phyloP scores from a whole-genome alignment of 1,284 basidiomycete genomes.

The Sanghuangporus sanghuang region DNA sequence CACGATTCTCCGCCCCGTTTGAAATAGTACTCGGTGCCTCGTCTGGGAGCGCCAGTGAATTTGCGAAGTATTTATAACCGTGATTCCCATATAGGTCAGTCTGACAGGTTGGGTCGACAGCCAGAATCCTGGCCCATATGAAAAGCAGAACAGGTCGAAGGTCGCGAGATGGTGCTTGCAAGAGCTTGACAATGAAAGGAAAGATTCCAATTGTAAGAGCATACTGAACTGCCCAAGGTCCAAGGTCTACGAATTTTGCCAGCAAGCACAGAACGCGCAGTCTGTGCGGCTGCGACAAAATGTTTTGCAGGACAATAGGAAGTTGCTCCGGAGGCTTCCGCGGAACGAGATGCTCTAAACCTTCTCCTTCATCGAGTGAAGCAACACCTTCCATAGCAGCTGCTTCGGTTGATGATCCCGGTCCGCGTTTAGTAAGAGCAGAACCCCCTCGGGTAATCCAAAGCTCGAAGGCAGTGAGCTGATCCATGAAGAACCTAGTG shows the following conservation, averaged over 20 bases:
- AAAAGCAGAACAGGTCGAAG: slow-evolving; percentile 98
- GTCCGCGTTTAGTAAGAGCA: slow-evolving; percentile 71
- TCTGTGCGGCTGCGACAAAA: slow-evolving; percentile 94
- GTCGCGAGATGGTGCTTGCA: slow-evolving; percentile 93
- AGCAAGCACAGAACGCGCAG: slow-evolving; percentile 94
- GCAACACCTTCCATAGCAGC: slow-evolving; percentile 4
- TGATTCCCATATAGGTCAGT: slow-evolving; percentile 83
- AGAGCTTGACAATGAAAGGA: slow-evolving; percentile 94
- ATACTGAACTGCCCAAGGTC: slow-evolving; percentile 97
- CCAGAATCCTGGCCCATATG: slow-evolving; percentile 97
- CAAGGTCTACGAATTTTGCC: slow-evolving; percentile 95
- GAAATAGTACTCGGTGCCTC: slow-evolving; percentile 59
- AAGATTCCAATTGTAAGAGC: slow-evolving; percentile 99
- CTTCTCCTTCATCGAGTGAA: slow-evolving; percentile 22
- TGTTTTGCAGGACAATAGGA: slow-evolving; percentile 94
- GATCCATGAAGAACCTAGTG: slow-evolving; percentile 95
- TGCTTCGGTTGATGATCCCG: slow-evolving; percentile 45
- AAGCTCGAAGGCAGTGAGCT: slow-evolving; percentile 95
- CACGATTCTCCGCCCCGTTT: slow-evolving; percentile 94
- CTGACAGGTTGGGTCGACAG: slow-evolving; percentile 92
- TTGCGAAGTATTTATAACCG: slow-evolving; percentile 88
- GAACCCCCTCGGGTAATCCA: slow-evolving; percentile 94
- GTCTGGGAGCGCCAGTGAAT: slow-evolving; percentile 65
- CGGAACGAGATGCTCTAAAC: slow-evolving; percentile 63
- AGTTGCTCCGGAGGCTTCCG: slow-evolving; percentile 93